Evolutionary conservation across 331 rosid genomes (phyloP).

Genomic region (Stylosanthes scabra): DNA sequence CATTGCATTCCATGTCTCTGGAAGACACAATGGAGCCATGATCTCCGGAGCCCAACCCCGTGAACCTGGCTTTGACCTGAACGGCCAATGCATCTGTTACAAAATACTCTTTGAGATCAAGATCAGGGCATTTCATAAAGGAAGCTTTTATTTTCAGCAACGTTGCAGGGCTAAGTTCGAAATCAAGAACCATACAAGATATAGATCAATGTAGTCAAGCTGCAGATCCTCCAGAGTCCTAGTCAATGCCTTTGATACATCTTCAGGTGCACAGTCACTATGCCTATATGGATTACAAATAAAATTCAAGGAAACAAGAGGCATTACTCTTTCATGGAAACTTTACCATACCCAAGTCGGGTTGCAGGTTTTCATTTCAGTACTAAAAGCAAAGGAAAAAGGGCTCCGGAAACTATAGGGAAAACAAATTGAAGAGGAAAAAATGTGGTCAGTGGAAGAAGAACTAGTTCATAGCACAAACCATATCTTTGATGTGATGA

Average conservation of each 20-base stretch:
- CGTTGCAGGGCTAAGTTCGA: not conserved
- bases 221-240: conserved; percentile 70
- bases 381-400: conserved; percentile 15
- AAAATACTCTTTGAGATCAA: conserved; percentile 22
- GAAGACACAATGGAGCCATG: conserved; percentile 71
- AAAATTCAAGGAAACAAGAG: conserved; percentile 10
- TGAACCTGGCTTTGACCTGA: conserved; percentile 74
- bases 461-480: no score
- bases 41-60: conserved; percentile 58
- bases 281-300: conserved; percentile 44
- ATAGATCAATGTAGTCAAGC: conserved; percentile 78
- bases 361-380: conserved; percentile 7
- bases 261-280: conserved; percentile 72
- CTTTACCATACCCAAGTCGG: conserved; percentile 1
- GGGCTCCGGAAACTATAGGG: no score
- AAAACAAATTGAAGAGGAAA: no score
- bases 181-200: conserved; percentile 60
- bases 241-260: conserved; percentile 69
- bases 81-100: conserved; percentile 78
- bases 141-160: conserved; percentile 4
- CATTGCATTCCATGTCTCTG: conserved; percentile 88
- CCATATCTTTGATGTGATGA: conserved; percentile 79
- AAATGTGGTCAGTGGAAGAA: no score
- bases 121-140: conserved; percentile 21
- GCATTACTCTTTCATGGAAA: not conserved